phyloP scores from a whole-genome alignment of 495 filamentous ascomycete species.

The Apodospora peruviana region DNA sequence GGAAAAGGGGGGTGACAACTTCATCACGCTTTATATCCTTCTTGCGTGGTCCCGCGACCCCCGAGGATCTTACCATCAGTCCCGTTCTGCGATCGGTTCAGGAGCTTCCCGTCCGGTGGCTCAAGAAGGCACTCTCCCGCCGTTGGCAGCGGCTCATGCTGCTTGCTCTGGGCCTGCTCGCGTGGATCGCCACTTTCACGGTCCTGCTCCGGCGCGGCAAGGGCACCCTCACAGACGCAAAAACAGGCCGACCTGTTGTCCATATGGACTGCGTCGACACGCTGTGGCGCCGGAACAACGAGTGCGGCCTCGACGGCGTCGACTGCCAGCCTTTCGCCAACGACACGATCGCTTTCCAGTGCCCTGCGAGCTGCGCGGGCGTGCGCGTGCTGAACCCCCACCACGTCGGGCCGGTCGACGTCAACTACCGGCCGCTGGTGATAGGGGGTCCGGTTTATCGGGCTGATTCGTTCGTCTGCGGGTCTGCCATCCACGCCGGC shows the following conservation, averaged over 20 bases:
- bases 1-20: neutral
- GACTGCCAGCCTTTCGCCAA: conserved; percentile 70
- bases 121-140: conserved; percentile 55
- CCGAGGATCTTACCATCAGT: conserved; percentile 38
- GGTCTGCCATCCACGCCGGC: conserved; percentile 73
- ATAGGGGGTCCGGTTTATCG: conserved; percentile 71
- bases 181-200: conserved; percentile 64
- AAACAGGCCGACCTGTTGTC: conserved; percentile 51
- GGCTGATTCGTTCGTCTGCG: conserved; percentile 78
- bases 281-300: conserved; percentile 59
- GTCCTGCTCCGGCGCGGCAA: conserved; percentile 48
- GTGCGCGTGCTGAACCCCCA: conserved; percentile 62
- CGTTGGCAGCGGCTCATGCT: conserved; percentile 50
- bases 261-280: conserved; percentile 55
- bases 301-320: conserved; percentile 71
- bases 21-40: conserved; percentile 4
- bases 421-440: conserved; percentile 63
- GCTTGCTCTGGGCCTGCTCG: conserved; percentile 51
- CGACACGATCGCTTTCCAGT: conserved; percentile 66
- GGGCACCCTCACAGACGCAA: conserved; percentile 55
- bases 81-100: conserved; percentile 64
- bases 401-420: conserved; percentile 66
- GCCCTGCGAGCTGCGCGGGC: conserved; percentile 65
- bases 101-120: conserved; percentile 52
- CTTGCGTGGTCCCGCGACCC: conserved; percentile 12